These are phyloP conservation scores for Paecilomyces variotii DNA, from an alignment of 2,329 filamentous ascomycete genomes.

Conservation along the genomic window DNA sequence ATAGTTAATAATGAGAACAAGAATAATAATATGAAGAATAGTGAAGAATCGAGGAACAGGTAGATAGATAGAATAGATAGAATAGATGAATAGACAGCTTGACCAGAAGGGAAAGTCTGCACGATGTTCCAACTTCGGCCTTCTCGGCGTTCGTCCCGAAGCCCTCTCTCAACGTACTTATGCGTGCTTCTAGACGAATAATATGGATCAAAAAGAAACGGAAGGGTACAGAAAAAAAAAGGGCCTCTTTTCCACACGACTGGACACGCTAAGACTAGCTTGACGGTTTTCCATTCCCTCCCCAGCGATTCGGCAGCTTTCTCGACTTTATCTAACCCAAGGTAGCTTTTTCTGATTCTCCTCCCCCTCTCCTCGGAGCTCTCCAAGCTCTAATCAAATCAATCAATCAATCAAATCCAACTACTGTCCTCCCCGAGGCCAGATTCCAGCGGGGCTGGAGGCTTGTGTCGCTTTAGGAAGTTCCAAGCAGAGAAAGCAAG, in stretches of 20 bases:
- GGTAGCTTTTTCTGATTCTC: too few species aligned
- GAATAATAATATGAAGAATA: slow-evolving; percentile 7
- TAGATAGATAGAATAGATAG: too few species aligned
- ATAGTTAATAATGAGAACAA: slow-evolving; percentile 1
- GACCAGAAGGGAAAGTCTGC: slow-evolving; percentile 31
- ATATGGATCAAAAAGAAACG: background rate
- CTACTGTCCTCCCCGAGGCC: background rate
- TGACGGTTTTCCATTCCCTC: background rate
- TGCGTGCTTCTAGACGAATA: too few species aligned
- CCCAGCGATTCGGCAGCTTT: background rate
- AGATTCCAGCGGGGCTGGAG: background rate
- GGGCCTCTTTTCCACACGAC: background rate
- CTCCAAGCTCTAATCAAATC: background rate
- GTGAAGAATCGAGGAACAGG: background rate
- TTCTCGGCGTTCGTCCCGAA: background rate
- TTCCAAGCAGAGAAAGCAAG: background rate
- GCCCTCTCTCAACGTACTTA: background rate
- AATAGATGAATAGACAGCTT: background rate
- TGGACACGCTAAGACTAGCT: background rate
- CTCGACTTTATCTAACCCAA: too few species aligned
- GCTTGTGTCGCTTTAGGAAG: background rate
- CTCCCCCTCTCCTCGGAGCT: background rate
- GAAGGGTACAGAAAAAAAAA: background rate
- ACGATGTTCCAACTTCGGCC: slow-evolving; percentile 15
- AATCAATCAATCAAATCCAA: too few species aligned